phyloP scores from a whole-genome alignment of 1,284 basidiomycete species.

The Ustilago sp. region DNA sequence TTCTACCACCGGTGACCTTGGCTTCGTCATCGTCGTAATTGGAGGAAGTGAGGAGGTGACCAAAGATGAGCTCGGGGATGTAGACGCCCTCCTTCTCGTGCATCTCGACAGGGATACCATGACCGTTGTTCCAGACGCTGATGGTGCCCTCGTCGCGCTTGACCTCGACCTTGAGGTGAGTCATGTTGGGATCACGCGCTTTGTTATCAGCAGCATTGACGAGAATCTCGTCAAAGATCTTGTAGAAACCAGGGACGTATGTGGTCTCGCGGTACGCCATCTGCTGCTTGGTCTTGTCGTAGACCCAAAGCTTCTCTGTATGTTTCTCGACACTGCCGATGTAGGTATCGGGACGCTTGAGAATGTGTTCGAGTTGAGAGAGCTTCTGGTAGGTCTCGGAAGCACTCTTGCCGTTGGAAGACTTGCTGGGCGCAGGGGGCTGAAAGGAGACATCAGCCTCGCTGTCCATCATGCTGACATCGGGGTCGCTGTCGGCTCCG shows the following conservation, averaged over 20 bases:
- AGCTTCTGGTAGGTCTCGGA: conserved; percentile 96
- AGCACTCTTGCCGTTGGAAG: conserved; percentile 76
- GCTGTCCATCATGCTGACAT: conserved; percentile 70
- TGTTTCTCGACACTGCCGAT: conserved; percentile 75
- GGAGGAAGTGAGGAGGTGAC: conserved; percentile 91
- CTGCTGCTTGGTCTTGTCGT: conserved; percentile 59
- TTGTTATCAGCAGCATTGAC: conserved; percentile 99
- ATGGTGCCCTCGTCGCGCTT: conserved; percentile 86
- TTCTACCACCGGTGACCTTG: conserved; percentile 97
- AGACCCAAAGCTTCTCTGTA: conserved; percentile 68
- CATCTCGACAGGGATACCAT: conserved; percentile 94
- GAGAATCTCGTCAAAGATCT: conserved; percentile 98
- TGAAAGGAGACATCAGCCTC: conserved; percentile 46
- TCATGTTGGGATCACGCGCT: conserved; percentile 72
- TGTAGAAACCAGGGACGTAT: conserved; percentile 98
- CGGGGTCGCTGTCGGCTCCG: conserved; percentile 69
- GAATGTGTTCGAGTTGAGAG: conserved; percentile 94
- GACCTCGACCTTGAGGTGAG: conserved; percentile 74
- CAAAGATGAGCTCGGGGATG: conserved; percentile 98
- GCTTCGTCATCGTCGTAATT: conserved; percentile 99
- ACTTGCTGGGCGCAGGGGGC: conserved; percentile 28
- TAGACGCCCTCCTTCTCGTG: conserved; percentile 93
- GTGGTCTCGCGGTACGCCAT: conserved; percentile 77
- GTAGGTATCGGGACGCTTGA: conserved; percentile 97
- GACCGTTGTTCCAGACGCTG: conserved; percentile 94